A percentile compares a stretch with the other conserved stretches of the same genome.
Conservation (phyloP, 2,329 filamentous ascomycete species). For the Colletotrichum endophyticum region DNA sequence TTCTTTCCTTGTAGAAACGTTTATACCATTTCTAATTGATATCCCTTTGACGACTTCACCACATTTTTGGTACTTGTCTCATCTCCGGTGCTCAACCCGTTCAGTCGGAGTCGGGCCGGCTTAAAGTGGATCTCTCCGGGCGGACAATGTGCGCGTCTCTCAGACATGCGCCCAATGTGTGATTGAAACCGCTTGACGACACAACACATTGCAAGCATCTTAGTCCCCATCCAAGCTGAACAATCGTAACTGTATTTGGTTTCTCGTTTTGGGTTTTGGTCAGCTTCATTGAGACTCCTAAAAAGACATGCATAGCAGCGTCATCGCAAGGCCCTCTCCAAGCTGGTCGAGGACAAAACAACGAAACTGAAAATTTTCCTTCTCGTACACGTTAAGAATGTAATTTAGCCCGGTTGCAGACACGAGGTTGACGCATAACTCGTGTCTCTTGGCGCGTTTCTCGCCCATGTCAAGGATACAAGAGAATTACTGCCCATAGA, state of each 20-base stretch:
- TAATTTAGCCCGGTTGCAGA: not conserved
- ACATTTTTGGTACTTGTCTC: not conserved
- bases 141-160: not conserved
- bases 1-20: not conserved
- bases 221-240: no score
- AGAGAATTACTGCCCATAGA: not conserved
- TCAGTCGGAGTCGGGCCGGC: rapidly evolving
- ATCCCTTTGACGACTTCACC: not conserved
- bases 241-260: no score
- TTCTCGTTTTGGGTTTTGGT: not conserved
- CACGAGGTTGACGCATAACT: not conserved
- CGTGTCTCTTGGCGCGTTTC: not conserved
- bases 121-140: not conserved
- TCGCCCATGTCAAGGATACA: not conserved
- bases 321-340: not conserved
- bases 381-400: no score
- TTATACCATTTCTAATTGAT: not conserved
- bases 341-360: not conserved
- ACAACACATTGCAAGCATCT: no score
- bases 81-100: not conserved
- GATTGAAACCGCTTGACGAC: no score
- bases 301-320: not conserved
- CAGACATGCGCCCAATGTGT: no score
- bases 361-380: not conserved
- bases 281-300: not conserved